phyloP scores from a whole-genome alignment of 768 basidiomycete genomes.

The Kwoniella sp. region DNA sequence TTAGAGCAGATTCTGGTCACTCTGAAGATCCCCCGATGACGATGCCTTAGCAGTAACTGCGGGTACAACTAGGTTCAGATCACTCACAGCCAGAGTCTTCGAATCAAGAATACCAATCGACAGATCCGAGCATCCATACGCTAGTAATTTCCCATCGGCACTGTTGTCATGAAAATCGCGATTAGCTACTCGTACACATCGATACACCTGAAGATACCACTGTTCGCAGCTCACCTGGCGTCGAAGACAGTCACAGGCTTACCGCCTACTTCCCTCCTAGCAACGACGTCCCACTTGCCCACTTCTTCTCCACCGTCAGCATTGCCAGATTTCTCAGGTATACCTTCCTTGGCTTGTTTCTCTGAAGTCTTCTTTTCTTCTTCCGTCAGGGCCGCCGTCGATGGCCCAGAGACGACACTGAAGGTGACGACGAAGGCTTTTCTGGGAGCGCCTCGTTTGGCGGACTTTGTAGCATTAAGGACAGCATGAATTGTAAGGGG shows the following conservation, averaged over 20 bases:
- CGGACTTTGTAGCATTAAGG: conserved; percentile 46
- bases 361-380: conserved; percentile 26
- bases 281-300: conserved; percentile 73
- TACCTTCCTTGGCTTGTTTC: conserved; percentile 26
- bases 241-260: conserved; percentile 85
- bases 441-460: conserved; percentile 44
- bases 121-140: conserved; percentile 83
- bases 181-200: background rate
- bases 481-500: conserved; percentile 48
- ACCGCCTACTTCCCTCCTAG: conserved; percentile 72
- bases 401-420: conserved; percentile 37
- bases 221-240: conserved; percentile 72
- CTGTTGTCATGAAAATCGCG: conserved; percentile 57
- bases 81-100: conserved; percentile 70
- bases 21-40: background rate
- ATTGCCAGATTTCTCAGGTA: conserved; percentile 12
- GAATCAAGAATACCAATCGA: conserved; percentile 83
- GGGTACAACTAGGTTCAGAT: too few species aligned
- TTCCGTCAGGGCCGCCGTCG: conserved; percentile 26
- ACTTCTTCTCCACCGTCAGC: conserved; percentile 54
- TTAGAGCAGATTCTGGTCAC: background rate
- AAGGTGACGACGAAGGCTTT: conserved; percentile 48
- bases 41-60: background rate
- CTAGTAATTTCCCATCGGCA: conserved; percentile 76
- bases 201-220: background rate